Base-by-base conservation (phyloP, 805 yeast genomes). In the Diddensiella caesifluorescens region DNA sequence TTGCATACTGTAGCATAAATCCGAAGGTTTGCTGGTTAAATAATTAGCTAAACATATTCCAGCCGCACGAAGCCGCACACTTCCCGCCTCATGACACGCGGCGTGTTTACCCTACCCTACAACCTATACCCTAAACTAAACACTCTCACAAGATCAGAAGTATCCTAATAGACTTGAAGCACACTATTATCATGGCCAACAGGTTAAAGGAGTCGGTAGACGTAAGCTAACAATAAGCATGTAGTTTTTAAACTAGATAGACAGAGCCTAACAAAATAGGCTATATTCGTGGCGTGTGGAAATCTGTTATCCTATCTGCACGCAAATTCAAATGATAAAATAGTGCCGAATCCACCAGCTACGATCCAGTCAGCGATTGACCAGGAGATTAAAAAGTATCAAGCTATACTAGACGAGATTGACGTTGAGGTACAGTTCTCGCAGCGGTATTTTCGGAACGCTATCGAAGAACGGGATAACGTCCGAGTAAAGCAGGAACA, bases 311-410 rank as follows among this genome's bases (percentile, higher is more conserved):
- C 42, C 19, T 36, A 44, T 25, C 35, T 51, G 29, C 33, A 39
- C 22, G 21, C 47, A 10, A 41, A 44, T 32, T 36, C 40, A 16
- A n/a, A 35, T n/a, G 45, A 45, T 29, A 45, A 46, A 37, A 49
- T 46, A n/a, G 46, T 51, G 16, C 54, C 56, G 12, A 53, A 53
- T 41, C 55, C 56, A 3, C 53, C 55, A 1, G 35, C 50, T 4
- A 36, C 41, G 13, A 38, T 52, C 15, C 56, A 52, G 32, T 27
- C 44, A 4, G 23, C 51, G 4, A 47, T 53, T 16, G 53, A 53
- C 42, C 41, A 44, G 4, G 49, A 45, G 13, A 25, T 49, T 4
- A 34, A 38, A 10, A 22, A n/a, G 22, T 51, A 42, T 39, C 53
- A 50, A 31, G 22, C 42, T 9, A 30, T 49, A 3, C 39, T 52